Base-by-base conservation (phyloP, 2,329 filamentous ascomycete genomes). In the Xylaria sp. region DNA sequence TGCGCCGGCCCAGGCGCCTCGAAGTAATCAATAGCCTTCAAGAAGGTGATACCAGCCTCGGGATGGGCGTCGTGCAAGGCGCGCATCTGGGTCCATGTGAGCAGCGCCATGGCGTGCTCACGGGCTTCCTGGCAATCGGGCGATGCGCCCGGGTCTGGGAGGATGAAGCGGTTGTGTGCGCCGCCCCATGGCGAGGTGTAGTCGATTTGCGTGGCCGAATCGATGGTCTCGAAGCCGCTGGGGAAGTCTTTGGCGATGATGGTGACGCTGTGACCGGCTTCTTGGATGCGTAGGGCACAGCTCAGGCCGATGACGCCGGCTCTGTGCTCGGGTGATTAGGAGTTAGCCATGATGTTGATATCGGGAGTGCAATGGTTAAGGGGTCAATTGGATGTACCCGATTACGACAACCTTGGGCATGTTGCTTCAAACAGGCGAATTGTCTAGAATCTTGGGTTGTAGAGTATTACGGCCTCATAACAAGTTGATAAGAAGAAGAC, bases 111-210 rank as follows among this genome's bases (percentile, higher is more conserved):
- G 44, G 57, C 69, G 63, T 80, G 78, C 61, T 82, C 79, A 37
- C 75, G 71, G 55, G 68, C 69, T 46, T 73, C 71, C 4, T 65
- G 53, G 10, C 68, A 68, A 39, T 71, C 68, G 7, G 66, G 67
- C 30, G 54, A 39, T n/a, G 59, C 59, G n/a, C 53, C 55, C 2
- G 62, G 59, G 3, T 56, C 46, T 44, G 76, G 76, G 1, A 78
- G 78, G 39, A 83, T 78, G 66, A 77, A 80, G 47, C 81, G 76
- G 63, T 83, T 81, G 66, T 84, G 80, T 1, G 82, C 81, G 9
- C 82, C 82, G 42, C 77, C 82, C 81, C 81, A 84, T 55, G 81
- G 80, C 35, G 82, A 84, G 11, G 82, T 79, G 67, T 79, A 84
- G 72, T 84, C 76, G 67, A 81, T 77, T 58, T 75, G 70, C 0